A percentile compares a stretch with the other conserved stretches of the same genome.
Conservation (phyloP, 768 basidiomycete species). For the Tylopilus rubrobrunneus region DNA sequence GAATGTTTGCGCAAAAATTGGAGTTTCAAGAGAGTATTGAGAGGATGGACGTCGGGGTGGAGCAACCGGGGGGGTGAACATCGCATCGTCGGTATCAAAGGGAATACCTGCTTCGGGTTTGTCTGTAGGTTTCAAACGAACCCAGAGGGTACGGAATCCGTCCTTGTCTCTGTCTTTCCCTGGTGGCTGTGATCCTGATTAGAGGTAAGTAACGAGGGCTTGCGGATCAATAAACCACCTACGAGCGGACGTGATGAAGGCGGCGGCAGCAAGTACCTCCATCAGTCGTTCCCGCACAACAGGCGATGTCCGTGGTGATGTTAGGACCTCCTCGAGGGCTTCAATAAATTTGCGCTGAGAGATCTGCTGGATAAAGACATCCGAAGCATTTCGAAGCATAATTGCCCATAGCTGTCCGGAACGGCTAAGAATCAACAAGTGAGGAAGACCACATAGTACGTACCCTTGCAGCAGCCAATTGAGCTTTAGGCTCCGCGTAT, state of each 20-base stretch:
- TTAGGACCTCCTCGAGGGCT: slow-evolving; percentile 70
- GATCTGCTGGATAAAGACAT: slow-evolving; percentile 66
- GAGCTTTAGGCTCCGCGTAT: slow-evolving; percentile 71
- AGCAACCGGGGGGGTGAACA: slow-evolving; percentile 66
- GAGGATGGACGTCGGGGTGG: slow-evolving; percentile 28
- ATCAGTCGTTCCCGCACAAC: slow-evolving; percentile 78
- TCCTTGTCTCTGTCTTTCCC: slow-evolving; percentile 38
- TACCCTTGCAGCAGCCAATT: slow-evolving; percentile 74
- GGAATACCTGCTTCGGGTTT: slow-evolving; percentile 85
- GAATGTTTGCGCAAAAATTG: slow-evolving; percentile 36
- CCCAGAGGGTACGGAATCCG: slow-evolving; percentile 73
- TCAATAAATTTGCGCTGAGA: slow-evolving; percentile 76
- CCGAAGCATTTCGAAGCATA: slow-evolving; percentile 79
- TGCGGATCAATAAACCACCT: not conserved
- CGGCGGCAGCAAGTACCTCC: slow-evolving; percentile 79
- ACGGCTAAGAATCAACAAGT: not conserved
- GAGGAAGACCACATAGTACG: slow-evolving; percentile 21
- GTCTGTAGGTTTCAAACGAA: slow-evolving; percentile 70
- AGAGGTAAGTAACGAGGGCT: not conserved
- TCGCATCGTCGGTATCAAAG: slow-evolving; percentile 72
- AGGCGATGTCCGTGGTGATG: slow-evolving; percentile 60
- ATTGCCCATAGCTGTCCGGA: slow-evolving; percentile 75
- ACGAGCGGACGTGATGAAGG: slow-evolving; percentile 42
- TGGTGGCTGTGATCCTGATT: slow-evolving; percentile 18
- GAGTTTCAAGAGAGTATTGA: slow-evolving; percentile 31